Base-by-base conservation (phyloP, 495 filamentous ascomycete genomes). In the Entonaema liquescens region DNA sequence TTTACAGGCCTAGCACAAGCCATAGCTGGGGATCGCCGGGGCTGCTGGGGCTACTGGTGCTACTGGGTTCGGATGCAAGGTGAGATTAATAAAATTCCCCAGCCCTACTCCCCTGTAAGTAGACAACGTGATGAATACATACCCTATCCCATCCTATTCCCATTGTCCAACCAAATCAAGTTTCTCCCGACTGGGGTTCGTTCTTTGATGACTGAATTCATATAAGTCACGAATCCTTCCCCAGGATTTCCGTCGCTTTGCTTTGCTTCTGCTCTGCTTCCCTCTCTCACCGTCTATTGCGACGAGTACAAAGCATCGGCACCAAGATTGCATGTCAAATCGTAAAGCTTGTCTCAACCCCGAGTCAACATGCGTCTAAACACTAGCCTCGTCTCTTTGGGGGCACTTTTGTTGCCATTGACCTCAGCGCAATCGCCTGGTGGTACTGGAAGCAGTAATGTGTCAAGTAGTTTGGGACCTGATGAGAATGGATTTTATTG, bases 401-500 rank as follows among this genome's bases (percentile, higher is more conserved):
- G 66, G 57, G 74, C 72, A 33, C 65, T 78, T 6, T 56, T 76
- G 50, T 73, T 79, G 36, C 70, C 72, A 44, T 42, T 78, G 47
- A 61, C 72, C 29, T 54, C 71, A 0, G 76, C 74, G 23, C 54
- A 73, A 53, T 67, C 68, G 29, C 47, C 68, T 8, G 60, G 72
- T 3, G 59, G 66, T 15, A 49, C 61, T 25, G 61, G 55, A 12
- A 68, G 62, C 49, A 67, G 56, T 63, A 54, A 73, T 53, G 44
- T 50, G 31, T 52, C 62, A 53, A 61, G 62, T 38, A 52, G 67
- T 35, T 33, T 57, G 36, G 75, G 76, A 2, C 82, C 85, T 0
- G 84, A 85, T 68, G 59, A 69, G 36, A 69, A 84, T 65, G 85
- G 85, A 29, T 89, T 90, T 74, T 95, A 94, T 78, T 90, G 88